Base-by-base conservation (phyloP, 495 filamentous ascomycete species). In the Aspergillus hancockii region DNA sequence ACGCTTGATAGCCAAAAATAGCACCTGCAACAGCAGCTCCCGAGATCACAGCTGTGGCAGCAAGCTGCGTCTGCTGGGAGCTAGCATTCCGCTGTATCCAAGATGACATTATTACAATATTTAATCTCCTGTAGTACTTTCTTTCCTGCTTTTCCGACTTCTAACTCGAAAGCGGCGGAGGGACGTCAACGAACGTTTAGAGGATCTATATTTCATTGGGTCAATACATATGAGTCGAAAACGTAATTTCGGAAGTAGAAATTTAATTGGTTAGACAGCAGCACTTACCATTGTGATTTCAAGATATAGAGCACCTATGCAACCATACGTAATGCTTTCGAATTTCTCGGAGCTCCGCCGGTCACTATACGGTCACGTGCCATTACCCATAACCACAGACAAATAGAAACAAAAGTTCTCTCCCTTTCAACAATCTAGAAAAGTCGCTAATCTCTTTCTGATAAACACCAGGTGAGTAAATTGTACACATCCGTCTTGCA, bases 21-120 rank as follows among this genome's bases (percentile, higher is more conserved):
- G 85, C 79, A 40, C 83, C 79, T 10, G 89, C 90, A 28, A 90
- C 90, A 30, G 90, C 82, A 36, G 85, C 84, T 22, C 89, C 90
- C 0, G 90, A 93, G 6, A 90, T 74, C 7, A 92, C 75, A 6
- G 91, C 91, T 0, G 90, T 91, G 16, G 89, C 85, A 21, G 84
- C 86, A 51, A 96, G 80, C 71, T 93, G 92, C 3, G 79, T 78
- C 60, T 79, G 73, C 45, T 83, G 80, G 18, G 81, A 80, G 41
- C 74, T 74, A 59, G 76, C 75, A 38, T 82, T 74, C 31, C 81
- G 75, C 57, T 81, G 76, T 58, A 88, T 61, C 83, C 82, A 87
- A 23, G 80, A 81, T 18, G 83, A 75, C 83, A 86, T 87, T 53
- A 3, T 47, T 19, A 3, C 40, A 6, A 23, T 47, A 47, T 22